Evolutionary conservation across 2,329 filamentous ascomycete species (phyloP).

Genomic region (Daldinia sp.): DNA sequence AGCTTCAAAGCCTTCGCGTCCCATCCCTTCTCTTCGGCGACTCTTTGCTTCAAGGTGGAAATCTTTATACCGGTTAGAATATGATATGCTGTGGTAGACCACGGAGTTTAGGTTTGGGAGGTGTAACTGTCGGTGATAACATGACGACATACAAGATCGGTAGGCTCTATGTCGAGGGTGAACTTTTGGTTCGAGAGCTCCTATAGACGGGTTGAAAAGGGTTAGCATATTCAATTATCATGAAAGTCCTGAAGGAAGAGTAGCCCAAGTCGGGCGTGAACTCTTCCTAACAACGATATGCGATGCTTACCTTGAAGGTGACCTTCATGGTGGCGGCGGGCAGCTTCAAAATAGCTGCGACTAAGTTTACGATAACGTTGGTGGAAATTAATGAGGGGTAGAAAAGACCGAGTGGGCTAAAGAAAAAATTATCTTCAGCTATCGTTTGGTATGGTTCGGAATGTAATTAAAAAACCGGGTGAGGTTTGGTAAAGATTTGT

Average conservation of each 20-base stretch:
- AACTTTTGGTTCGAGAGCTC: conserved; percentile 99
- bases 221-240: conserved; percentile 27
- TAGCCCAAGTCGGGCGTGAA: conserved; percentile 6
- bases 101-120: conserved; percentile 24
- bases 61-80: conserved; percentile 68
- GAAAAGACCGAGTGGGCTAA: conserved; percentile 2
- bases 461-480: conserved; percentile 8
- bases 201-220: conserved; percentile 59
- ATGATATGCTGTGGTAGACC: conserved; percentile 18
- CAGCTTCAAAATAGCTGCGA: conserved; percentile 45
- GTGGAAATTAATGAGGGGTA: conserved; percentile 28
- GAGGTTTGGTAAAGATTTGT: conserved; percentile 9
- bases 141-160: conserved; percentile 80
- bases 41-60: conserved; percentile 91
- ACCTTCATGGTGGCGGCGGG: conserved; percentile 71
- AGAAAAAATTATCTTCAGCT: conserved; percentile 3
- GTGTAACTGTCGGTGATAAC: conserved; percentile 40
- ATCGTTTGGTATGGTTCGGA: not conserved
- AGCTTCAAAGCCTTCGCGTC: conserved; percentile 91
- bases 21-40: conserved; percentile 93
- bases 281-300: conserved; percentile 13
- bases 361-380: conserved; percentile 30
- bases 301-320: conserved; percentile 70
- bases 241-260: not conserved
- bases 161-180: conserved; percentile 91